Evolutionary conservation across 2,329 filamentous ascomycete genomes (phyloP).

Genomic region (Penicillium sp.): DNA sequence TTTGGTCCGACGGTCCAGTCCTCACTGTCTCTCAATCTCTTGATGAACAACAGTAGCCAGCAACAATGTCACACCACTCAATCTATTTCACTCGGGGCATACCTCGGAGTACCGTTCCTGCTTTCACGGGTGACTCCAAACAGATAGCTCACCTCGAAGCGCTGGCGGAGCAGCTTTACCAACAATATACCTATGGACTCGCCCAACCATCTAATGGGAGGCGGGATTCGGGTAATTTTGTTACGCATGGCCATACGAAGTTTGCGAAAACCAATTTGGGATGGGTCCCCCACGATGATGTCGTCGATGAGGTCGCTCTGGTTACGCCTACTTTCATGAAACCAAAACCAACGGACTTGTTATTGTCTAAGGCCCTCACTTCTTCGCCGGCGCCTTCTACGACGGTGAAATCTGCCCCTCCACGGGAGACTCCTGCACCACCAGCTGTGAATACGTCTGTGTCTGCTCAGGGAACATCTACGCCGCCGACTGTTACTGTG

Average conservation of each 20-base stretch:
- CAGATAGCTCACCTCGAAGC: background rate
- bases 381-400: background rate
- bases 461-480: background rate
- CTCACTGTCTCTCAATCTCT: too few relatives aligned
- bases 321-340: background rate
- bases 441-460: background rate
- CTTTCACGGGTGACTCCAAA: background rate
- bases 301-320: background rate
- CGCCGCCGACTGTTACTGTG: background rate
- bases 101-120: background rate
- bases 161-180: constrained; percentile 4
- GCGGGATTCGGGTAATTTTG: background rate
- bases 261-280: background rate
- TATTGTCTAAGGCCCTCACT: background rate
- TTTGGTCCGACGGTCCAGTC: background rate
- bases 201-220: background rate
- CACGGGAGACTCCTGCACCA: background rate
- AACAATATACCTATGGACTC: background rate
- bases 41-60: background rate
- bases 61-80: constrained; percentile 2
- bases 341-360: background rate
- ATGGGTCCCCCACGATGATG: background rate
- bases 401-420: background rate
- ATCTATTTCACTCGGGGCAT: constrained; percentile 8
- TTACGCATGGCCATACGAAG: constrained; percentile 5